These are phyloP conservation scores for Tritrichomonas foetus DNA, from an alignment of 208 protist species.

Conservation along the genomic window DNA sequence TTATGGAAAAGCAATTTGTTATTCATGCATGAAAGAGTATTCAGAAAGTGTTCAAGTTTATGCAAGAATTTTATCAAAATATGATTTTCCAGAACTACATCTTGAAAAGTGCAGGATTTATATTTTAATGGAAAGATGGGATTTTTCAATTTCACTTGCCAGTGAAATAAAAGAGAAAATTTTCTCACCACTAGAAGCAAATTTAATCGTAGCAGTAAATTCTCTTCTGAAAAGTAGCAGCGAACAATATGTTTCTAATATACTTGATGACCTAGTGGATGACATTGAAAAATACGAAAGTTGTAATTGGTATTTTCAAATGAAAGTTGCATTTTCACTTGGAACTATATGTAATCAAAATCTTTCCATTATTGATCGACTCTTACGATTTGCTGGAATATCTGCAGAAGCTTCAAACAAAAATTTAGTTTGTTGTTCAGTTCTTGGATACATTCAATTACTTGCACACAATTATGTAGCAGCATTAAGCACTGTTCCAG, in stretches of 20 bases:
- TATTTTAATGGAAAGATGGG: neutral
- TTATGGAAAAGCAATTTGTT: neutral
- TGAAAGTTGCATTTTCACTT: neutral
- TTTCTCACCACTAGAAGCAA: neutral
- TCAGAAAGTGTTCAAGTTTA: neutral
- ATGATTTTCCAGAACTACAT: constrained; percentile 32
- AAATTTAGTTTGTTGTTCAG: neutral
- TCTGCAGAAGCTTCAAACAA: neutral
- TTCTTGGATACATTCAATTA: neutral
- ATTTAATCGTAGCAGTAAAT: neutral
- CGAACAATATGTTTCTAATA: neutral
- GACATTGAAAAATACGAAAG: neutral
- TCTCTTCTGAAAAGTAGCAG: neutral
- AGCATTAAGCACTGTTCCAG: neutral
- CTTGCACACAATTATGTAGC: neutral
- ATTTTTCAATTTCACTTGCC: neutral
- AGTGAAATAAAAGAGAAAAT: neutral
- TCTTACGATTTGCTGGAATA: neutral
- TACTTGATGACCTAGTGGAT: neutral
- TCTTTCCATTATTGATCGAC: neutral
- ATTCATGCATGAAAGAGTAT: neutral
- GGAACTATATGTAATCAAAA: neutral
- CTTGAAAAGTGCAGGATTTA: neutral
- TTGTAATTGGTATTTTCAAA: neutral
- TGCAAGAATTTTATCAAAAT: constrained; percentile 22